Evolutionary conservation across 1,139 yeast genomes (phyloP).

Genomic region (Wickerhamomyces sp.): DNA sequence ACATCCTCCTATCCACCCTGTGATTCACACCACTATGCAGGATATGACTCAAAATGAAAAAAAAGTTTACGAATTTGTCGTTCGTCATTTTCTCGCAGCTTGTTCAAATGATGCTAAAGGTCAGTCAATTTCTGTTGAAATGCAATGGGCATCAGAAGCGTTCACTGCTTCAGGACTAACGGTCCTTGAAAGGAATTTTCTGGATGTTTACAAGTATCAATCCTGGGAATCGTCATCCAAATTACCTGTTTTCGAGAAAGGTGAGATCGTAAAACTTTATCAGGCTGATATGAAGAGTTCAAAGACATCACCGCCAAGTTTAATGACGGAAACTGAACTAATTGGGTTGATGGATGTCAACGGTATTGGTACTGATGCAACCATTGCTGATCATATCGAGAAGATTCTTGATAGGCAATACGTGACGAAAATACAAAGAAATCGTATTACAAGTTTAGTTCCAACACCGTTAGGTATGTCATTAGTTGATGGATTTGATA

Average conservation of each 20-base stretch:
- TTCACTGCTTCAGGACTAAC: slow-evolving; percentile 69
- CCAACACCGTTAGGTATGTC: slow-evolving; percentile 89
- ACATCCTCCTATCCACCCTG: slow-evolving; percentile 98
- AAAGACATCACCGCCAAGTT: slow-evolving; percentile 71
- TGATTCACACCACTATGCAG: slow-evolving; percentile 31
- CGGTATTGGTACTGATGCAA: slow-evolving; percentile 98
- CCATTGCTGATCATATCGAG: slow-evolving; percentile 96
- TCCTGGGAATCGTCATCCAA: slow-evolving; percentile 69
- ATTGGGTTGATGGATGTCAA: slow-evolving; percentile 94
- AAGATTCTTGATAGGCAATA: slow-evolving; percentile 68
- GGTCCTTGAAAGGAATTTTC: slow-evolving; percentile 67
- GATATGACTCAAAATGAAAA: slow-evolving; percentile 43
- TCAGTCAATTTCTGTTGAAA: slow-evolving; percentile 50
- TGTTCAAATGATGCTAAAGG: slow-evolving; percentile 92
- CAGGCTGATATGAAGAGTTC: slow-evolving; percentile 66
- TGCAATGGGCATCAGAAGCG: slow-evolving; percentile 74
- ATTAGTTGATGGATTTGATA: slow-evolving; percentile 82
- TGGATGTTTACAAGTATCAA: slow-evolving; percentile 74
- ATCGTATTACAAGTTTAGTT: slow-evolving; percentile 41
- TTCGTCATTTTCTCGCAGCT: slow-evolving; percentile 83
- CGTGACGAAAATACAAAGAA: slow-evolving; percentile 43
- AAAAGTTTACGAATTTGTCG: slow-evolving; percentile 82
- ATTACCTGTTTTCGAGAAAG: slow-evolving; percentile 59
- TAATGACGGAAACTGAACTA: slow-evolving; percentile 87
- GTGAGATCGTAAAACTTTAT: slow-evolving; percentile 49